These are phyloP conservation scores for Candida maesae DNA, from an alignment of 805 yeast species.

Conservation along the genomic window DNA sequence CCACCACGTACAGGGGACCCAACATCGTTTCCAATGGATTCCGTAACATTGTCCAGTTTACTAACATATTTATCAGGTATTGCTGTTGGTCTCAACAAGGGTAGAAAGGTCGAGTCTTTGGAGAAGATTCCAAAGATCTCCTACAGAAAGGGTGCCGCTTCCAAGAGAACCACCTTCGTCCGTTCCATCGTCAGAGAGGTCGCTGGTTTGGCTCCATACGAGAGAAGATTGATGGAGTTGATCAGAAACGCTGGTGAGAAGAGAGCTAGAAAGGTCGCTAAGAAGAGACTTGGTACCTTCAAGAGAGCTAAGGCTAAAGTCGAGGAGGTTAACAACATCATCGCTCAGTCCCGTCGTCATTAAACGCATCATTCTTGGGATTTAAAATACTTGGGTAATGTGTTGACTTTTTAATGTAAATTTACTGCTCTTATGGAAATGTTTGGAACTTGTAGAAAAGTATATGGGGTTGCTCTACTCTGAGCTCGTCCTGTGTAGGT, in stretches of 20 bases:
- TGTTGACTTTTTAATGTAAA: slow-evolving; percentile 22
- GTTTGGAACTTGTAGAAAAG: background rate
- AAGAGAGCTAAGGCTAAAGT: slow-evolving; percentile 99
- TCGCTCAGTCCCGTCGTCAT: slow-evolving; percentile 96
- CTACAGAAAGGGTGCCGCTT: slow-evolving; percentile 93
- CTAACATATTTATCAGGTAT: slow-evolving; percentile 60
- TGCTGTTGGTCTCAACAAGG: slow-evolving; percentile 99
- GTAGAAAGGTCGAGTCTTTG: slow-evolving; percentile 90
- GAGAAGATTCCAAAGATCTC: slow-evolving; percentile 86
- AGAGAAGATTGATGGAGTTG: slow-evolving; percentile 98
- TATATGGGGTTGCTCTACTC: too few species aligned
- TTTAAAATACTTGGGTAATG: slow-evolving; percentile 7
- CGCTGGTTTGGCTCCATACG: slow-evolving; percentile 99
- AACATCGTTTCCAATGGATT: too few species aligned
- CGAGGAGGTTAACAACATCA: slow-evolving; percentile 95
- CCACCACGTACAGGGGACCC: too few species aligned
- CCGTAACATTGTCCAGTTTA: slow-evolving; percentile 14
- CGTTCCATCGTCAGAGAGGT: slow-evolving; percentile 95
- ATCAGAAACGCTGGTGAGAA: slow-evolving; percentile 99
- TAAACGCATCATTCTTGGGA: slow-evolving; percentile 32
- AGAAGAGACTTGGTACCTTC: slow-evolving; percentile 99
- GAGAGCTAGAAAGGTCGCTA: slow-evolving; percentile 99
- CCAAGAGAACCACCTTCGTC: slow-evolving; percentile 95
- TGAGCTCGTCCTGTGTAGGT: too few species aligned
- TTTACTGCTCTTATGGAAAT: slow-evolving; percentile 17